Evolutionary conservation across 441 rosid genomes (phyloP).

Genomic region (Capsella rubella): DNA sequence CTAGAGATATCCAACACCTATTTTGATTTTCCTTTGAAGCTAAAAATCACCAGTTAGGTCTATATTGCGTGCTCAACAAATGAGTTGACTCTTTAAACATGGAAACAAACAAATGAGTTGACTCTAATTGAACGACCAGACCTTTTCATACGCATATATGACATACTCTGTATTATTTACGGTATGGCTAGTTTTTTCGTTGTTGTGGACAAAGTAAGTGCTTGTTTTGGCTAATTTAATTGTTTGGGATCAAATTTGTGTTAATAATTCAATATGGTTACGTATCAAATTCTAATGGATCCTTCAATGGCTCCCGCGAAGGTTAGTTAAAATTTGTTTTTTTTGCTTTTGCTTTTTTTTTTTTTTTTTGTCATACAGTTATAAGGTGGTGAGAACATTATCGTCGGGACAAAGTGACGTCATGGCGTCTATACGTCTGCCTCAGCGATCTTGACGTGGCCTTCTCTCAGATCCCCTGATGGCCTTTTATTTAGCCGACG

Average conservation of each 20-base stretch:
- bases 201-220: background rate
- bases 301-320: slow-evolving; percentile 7
- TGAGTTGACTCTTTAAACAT: background rate
- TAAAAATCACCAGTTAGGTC: background rate
- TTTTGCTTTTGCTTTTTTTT: background rate
- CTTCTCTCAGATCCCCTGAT: slow-evolving; percentile 15
- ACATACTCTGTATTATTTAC: background rate
- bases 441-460: slow-evolving; percentile 37
- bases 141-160: background rate
- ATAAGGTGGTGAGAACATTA: slow-evolving; percentile 24
- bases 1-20: background rate
- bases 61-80: background rate
- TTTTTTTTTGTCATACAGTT: background rate
- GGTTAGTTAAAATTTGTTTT: background rate
- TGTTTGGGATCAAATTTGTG: background rate
- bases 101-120: background rate
- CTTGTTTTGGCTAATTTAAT: too few relatives aligned
- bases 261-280: background rate
- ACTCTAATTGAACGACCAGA: background rate
- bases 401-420: slow-evolving; percentile 38
- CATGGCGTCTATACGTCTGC: slow-evolving; percentile 42
- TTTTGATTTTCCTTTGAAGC: background rate
- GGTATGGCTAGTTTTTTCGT: too few relatives aligned
- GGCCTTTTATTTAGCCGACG: slow-evolving; percentile 30
- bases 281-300: background rate